Evolutionary conservation across 495 filamentous ascomycete species (phyloP).

Genomic region (Cladorrhinum samala): DNA sequence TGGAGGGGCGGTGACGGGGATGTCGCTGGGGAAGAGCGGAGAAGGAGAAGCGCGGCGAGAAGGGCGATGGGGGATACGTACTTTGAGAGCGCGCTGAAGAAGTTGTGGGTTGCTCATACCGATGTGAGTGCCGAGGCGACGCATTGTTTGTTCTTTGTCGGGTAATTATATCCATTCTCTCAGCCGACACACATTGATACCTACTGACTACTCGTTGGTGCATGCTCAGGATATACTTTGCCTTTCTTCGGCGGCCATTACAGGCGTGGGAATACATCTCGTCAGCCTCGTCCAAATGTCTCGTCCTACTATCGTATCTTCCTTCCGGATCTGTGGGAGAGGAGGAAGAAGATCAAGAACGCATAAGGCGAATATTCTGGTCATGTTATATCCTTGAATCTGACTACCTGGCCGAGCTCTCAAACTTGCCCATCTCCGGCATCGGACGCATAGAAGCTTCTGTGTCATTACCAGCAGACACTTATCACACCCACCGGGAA

Average conservation of each 20-base stretch:
- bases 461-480: slow-evolving; percentile 31
- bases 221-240: slow-evolving; percentile 26
- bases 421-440: slow-evolving; percentile 37
- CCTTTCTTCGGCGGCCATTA: slow-evolving; percentile 30
- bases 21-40: slow-evolving; percentile 7
- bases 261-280: slow-evolving; percentile 33
- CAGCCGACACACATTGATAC: neutral
- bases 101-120: slow-evolving; percentile 26
- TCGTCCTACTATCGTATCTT: slow-evolving; percentile 34
- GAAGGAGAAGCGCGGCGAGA: slow-evolving; percentile 5
- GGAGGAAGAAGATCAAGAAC: slow-evolving; percentile 31
- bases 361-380: slow-evolving; percentile 43
- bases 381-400: slow-evolving; percentile 45
- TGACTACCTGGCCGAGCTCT: slow-evolving; percentile 32
- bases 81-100: slow-evolving; percentile 29
- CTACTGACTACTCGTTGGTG: neutral
- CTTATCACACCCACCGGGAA: slow-evolving; percentile 18
- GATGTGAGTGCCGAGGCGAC: slow-evolving; percentile 27
- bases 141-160: slow-evolving; percentile 32
- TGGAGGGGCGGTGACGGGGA: no score
- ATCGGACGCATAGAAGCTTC: slow-evolving; percentile 41
- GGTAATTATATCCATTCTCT: slow-evolving; percentile 14
- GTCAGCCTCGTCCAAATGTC: slow-evolving; percentile 29
- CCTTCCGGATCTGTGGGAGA: slow-evolving; percentile 4
- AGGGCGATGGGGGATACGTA: slow-evolving; percentile 27